Conservation (phyloP, 2,329 filamentous ascomycete genomes). For the Exophiala viscosa region DNA sequence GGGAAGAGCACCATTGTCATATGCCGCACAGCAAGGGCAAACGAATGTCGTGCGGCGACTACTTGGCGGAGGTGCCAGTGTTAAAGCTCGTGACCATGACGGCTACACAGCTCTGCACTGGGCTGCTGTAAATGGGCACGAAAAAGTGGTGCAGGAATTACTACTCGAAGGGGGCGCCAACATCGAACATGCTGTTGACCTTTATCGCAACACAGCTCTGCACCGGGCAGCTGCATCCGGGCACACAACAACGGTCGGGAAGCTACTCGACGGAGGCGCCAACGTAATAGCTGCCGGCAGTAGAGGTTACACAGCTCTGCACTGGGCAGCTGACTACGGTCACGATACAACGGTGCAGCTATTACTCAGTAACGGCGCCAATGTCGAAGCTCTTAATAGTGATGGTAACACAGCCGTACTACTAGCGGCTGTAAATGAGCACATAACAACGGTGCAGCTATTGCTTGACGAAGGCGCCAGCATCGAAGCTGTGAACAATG, state of each 20-base stretch:
- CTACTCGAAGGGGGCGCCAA: constrained; percentile 10
- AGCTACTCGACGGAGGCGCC: too few relatives aligned
- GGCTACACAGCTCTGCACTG: constrained; percentile 7
- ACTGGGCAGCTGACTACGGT: background rate
- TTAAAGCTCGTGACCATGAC: background rate
- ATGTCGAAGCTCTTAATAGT: background rate
- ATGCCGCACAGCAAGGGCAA: background rate
- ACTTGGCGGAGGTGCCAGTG: constrained; percentile 2
- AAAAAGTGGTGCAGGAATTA: constrained; percentile 8
- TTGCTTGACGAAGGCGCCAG: constrained; percentile 12
- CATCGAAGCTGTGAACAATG: background rate
- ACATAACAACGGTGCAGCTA: constrained; percentile 5
- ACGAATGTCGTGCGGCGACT: constrained; percentile 5
- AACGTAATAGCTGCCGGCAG: background rate
- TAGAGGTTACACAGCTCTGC: constrained; percentile 6
- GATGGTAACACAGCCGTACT: constrained; percentile 3
- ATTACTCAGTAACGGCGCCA: constrained; percentile 8
- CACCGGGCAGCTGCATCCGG: too few relatives aligned
- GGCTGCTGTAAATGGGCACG: background rate
- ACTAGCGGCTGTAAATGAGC: background rate
- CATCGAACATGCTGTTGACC: too few relatives aligned
- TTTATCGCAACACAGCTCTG: too few relatives aligned
- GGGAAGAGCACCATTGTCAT: constrained; percentile 19
- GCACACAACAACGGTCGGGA: too few relatives aligned
- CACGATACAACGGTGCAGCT: constrained; percentile 6